These are phyloP conservation scores for Penicillium taxi DNA, from an alignment of 495 filamentous ascomycete genomes.

Conservation along the genomic window DNA sequence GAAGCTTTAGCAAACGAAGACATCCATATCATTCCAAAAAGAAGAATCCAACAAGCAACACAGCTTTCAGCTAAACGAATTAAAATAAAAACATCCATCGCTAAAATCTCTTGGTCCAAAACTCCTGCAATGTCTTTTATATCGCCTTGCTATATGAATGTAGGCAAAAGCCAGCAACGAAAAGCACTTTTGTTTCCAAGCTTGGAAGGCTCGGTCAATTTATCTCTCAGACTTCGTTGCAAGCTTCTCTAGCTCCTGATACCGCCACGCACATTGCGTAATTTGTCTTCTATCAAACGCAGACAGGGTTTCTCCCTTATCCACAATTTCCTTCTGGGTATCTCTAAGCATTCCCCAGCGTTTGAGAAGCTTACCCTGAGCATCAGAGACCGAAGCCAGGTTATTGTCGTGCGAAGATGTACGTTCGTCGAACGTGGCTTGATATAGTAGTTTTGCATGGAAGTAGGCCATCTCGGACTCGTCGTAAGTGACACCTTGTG, in stretches of 20 bases:
- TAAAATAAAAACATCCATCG: neutral
- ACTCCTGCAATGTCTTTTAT: conserved; percentile 25
- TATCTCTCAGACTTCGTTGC: conserved; percentile 17
- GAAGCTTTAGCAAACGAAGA: no score
- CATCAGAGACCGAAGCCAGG: conserved; percentile 30
- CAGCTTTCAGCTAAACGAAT: no score
- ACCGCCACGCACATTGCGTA: conserved; percentile 36
- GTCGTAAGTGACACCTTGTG: conserved; percentile 34
- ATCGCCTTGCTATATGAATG: conserved; percentile 3
- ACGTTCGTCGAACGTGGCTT: conserved; percentile 34
- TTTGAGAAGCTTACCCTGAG: conserved; percentile 31
- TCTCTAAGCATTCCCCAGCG: conserved; percentile 36
- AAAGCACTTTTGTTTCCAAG: conserved; percentile 9
- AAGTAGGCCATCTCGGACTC: conserved; percentile 40
- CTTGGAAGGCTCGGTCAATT: no score
- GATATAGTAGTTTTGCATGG: conserved; percentile 32
- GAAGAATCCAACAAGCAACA: no score
- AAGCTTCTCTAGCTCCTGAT: conserved; percentile 28
- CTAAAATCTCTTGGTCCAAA: no score
- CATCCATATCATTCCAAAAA: no score
- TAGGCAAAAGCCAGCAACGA: neutral
- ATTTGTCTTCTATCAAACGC: conserved; percentile 30
- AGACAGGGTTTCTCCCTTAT: conserved; percentile 26
- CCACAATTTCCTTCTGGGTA: conserved; percentile 29
- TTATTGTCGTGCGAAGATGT: conserved; percentile 30